These are phyloP conservation scores for Salix koriyanagi DNA, from an alignment of 345 rosid genomes.

Conservation along the genomic window DNA sequence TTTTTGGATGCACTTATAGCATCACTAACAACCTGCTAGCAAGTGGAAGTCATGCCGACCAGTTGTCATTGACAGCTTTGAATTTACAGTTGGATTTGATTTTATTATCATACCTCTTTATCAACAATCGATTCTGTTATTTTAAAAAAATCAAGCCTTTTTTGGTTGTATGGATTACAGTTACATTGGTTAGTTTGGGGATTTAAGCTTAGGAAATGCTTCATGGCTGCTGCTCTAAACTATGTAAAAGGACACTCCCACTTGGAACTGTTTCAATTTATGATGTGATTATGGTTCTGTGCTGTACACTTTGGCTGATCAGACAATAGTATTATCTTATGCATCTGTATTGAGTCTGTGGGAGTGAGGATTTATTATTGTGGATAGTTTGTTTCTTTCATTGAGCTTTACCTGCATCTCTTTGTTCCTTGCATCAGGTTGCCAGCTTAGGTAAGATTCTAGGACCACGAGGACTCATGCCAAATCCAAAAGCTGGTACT, in stretches of 20 bases:
- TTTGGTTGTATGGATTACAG: background rate
- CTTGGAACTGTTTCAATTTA: background rate
- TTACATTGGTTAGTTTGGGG: background rate
- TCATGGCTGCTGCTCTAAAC: background rate
- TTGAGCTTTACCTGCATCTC: background rate
- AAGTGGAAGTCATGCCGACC: background rate
- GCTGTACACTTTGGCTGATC: background rate
- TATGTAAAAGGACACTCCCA: background rate
- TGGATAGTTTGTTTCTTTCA: background rate
- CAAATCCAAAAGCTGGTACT: conserved; percentile 98
- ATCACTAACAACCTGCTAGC: background rate
- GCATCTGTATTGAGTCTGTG: background rate
- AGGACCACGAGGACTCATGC: conserved; percentile 99
- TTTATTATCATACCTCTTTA: background rate
- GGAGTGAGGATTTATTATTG: background rate
- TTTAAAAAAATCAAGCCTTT: background rate
- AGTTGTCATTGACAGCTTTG: background rate
- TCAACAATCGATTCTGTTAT: background rate
- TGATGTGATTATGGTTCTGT: background rate
- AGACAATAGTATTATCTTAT: background rate
- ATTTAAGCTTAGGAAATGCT: background rate
- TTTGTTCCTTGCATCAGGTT: conserved; percentile 49
- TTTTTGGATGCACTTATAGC: background rate
- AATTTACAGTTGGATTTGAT: background rate
- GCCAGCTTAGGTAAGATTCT: conserved; percentile 93